These are phyloP conservation scores for Austroboletus novae-zelandiae DNA, from an alignment of 1,284 basidiomycete genomes.

Conservation along the genomic window DNA sequence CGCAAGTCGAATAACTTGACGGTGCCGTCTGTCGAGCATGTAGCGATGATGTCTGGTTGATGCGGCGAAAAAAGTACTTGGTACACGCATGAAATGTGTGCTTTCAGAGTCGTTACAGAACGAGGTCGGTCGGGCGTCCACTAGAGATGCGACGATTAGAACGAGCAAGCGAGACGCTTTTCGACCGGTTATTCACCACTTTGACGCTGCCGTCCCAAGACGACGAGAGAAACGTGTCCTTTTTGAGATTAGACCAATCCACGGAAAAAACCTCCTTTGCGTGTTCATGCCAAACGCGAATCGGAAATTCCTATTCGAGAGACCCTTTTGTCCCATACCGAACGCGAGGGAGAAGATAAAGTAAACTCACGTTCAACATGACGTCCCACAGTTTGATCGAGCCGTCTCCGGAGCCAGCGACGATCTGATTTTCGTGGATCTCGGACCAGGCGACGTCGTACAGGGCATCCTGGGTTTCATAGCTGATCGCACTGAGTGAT, in stretches of 20 bases:
- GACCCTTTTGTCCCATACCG: slow-evolving; percentile 21
- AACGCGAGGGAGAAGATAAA: background rate
- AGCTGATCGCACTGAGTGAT: slow-evolving; percentile 50
- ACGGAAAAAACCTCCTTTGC: slow-evolving; percentile 90
- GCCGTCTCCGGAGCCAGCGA: slow-evolving; percentile 88
- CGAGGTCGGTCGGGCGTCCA: slow-evolving; percentile 84
- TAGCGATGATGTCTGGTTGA: slow-evolving; percentile 76
- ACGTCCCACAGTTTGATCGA: slow-evolving; percentile 92
- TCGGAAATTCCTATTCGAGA: slow-evolving; percentile 72
- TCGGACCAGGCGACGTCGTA: slow-evolving; percentile 95
- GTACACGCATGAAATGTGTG: slow-evolving; percentile 85
- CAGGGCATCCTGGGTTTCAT: slow-evolving; percentile 91
- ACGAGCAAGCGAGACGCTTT: background rate
- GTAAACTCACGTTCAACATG: slow-evolving; percentile 72
- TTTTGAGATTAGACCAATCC: slow-evolving; percentile 96
- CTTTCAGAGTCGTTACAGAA: slow-evolving; percentile 79
- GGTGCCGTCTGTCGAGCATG: slow-evolving; percentile 84
- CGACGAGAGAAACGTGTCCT: slow-evolving; percentile 84
- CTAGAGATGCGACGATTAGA: slow-evolving; percentile 40
- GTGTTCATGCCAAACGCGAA: slow-evolving; percentile 93
- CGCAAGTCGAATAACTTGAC: slow-evolving; percentile 82
- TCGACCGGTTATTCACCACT: slow-evolving; percentile 54
- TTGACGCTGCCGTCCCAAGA: slow-evolving; percentile 94
- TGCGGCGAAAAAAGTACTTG: slow-evolving; percentile 91
- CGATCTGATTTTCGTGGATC: slow-evolving; percentile 91